A percentile compares a stretch with the other conserved stretches of the same genome.
Conservation (phyloP, 768 basidiomycete species). For the Termitomyces sp. region DNA sequence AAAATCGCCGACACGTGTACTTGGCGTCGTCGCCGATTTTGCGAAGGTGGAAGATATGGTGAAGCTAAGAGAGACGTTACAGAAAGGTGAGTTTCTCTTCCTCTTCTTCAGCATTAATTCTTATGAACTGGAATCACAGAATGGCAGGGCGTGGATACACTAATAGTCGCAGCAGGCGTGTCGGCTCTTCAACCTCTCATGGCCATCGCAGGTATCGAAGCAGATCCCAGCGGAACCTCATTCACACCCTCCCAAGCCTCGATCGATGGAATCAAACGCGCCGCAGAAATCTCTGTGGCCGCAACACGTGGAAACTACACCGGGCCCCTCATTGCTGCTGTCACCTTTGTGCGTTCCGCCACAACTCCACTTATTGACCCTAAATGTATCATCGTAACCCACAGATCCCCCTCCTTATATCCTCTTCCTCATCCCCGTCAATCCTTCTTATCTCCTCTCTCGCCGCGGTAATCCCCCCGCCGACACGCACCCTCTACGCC, state of each 20-base stretch:
- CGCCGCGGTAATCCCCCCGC: conserved; percentile 79
- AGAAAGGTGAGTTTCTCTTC: conserved; percentile 42
- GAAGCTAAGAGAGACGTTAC: conserved; percentile 47
- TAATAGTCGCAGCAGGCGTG: conserved; percentile 81
- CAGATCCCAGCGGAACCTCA: conserved; percentile 25
- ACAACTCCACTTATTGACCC: neutral
- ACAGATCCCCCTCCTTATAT: conserved; percentile 74
- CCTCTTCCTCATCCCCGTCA: conserved; percentile 63
- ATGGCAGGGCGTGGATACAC: conserved; percentile 81
- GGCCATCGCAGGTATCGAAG: conserved; percentile 58
- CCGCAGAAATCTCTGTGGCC: conserved; percentile 52
- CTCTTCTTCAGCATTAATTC: neutral
- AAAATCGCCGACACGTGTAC: conserved; percentile 25
- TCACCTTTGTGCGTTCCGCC: conserved; percentile 59
- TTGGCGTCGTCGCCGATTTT: conserved; percentile 63
- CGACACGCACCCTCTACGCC: conserved; percentile 80
- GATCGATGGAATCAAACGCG: conserved; percentile 54
- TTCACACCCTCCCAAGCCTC: conserved; percentile 36
- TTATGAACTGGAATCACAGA: conserved; percentile 36
- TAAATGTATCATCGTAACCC: neutral
- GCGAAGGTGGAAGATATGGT: conserved; percentile 66
- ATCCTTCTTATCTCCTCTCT: conserved; percentile 78
- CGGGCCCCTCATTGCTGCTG: conserved; percentile 66
- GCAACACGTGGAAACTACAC: conserved; percentile 65
- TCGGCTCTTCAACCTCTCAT: conserved; percentile 78